Evolutionary conservation across 1,284 basidiomycete species (phyloP).

Genomic region (Melampsora larici-populina): DNA sequence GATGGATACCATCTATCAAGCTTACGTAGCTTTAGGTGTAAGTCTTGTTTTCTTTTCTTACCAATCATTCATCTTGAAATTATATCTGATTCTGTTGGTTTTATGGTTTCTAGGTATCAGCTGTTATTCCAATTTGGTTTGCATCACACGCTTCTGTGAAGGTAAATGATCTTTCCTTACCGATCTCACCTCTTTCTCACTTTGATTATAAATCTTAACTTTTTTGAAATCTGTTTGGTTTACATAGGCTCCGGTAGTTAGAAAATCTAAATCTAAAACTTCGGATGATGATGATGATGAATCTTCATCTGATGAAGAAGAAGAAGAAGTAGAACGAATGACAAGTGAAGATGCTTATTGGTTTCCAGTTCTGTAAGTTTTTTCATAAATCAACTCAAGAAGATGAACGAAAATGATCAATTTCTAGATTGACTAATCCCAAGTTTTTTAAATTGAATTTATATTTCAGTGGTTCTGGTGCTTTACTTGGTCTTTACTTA

Average conservation of each 20-base stretch:
- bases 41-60: conserved; percentile 1
- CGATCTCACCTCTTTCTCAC: neutral
- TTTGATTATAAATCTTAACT: neutral
- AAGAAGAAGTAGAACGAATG: conserved; percentile 57
- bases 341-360: conserved; percentile 68
- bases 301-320: conserved; percentile 34
- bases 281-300: conserved; percentile 35
- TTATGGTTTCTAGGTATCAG: conserved; percentile 44
- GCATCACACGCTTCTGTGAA: conserved; percentile 46
- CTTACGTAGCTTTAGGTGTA: conserved; percentile 40
- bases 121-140: conserved; percentile 48
- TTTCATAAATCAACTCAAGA: neutral
- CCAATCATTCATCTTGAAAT: neutral
- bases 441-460: conserved; percentile 50
- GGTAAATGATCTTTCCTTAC: conserved; percentile 31
- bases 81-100: neutral
- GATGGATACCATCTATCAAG: conserved; percentile 41
- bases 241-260: conserved; percentile 41
- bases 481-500: conserved; percentile 66
- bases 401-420: conserved; percentile 54
- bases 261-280: conserved; percentile 24
- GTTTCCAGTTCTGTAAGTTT: conserved; percentile 60
- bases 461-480: conserved; percentile 45
- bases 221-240: too few relatives aligned
- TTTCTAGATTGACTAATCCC: neutral